A percentile compares a stretch with the other conserved stretches of the same genome.
Conservation (phyloP, 257 asterid genomes). For the Ballota nigra region DNA sequence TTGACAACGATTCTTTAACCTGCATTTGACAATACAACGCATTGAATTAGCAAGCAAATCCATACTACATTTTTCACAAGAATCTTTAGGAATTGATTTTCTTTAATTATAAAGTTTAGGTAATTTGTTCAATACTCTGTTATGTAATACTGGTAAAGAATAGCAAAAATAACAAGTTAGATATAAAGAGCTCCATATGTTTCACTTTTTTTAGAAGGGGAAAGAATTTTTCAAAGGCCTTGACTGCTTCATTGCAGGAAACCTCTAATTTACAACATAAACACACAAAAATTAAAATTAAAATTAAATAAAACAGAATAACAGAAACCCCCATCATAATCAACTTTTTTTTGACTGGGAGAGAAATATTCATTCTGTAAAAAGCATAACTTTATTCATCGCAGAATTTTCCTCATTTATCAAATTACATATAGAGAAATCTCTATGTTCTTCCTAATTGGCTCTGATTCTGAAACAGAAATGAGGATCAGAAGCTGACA, state of each 20-base stretch:
- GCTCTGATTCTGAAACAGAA: slow-evolving; percentile 17
- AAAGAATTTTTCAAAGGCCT: background rate
- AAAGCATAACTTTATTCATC: background rate
- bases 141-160: background rate
- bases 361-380: background rate
- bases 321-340: background rate
- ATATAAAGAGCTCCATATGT: background rate
- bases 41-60: background rate
- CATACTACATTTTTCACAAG: background rate
- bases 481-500: slow-evolving; percentile 19
- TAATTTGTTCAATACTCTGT: background rate
- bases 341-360: background rate
- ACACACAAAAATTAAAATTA: background rate
- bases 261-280: background rate
- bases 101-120: background rate
- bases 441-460: background rate
- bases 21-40: slow-evolving; percentile 20
- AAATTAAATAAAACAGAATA: background rate
- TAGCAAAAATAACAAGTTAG: background rate
- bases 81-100: background rate
- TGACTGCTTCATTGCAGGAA: slow-evolving; percentile 6
- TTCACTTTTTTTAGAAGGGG: background rate
- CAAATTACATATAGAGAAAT: background rate
- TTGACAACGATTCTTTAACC: slow-evolving; percentile 10
- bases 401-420: background rate